These are phyloP conservation scores for Pythium sp. DNA, from an alignment of 352 stramenopile genomes.

Conservation along the genomic window DNA sequence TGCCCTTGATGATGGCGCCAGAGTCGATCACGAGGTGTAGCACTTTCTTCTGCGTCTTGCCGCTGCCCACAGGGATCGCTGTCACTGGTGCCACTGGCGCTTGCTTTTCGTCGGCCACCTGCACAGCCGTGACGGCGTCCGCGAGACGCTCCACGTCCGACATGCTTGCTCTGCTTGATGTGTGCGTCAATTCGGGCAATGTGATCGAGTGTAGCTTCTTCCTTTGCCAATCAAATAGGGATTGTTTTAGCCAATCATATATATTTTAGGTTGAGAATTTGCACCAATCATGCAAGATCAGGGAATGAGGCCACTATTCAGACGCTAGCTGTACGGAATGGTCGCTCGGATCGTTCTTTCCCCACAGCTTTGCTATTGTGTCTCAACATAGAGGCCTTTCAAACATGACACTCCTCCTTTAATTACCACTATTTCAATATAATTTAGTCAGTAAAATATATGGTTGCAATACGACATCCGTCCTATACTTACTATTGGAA, in stretches of 20 bases:
- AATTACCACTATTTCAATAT: too few species aligned
- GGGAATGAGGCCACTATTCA: background rate
- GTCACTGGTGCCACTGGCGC: background rate
- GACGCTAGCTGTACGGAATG: constrained; percentile 11
- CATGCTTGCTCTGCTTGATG: constrained; percentile 3
- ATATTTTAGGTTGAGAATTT: background rate
- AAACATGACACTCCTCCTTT: constrained; percentile 4
- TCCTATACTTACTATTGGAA: constrained; percentile 3
- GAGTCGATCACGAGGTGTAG: constrained; percentile 82
- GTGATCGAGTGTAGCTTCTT: background rate
- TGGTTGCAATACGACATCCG: constrained; percentile 12
- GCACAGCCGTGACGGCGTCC: constrained; percentile 8
- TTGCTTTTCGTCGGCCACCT: background rate
- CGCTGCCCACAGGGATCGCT: background rate
- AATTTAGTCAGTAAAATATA: too few species aligned
- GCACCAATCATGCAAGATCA: background rate
- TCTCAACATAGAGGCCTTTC: background rate
- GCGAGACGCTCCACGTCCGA: constrained; percentile 14
- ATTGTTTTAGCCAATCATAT: constrained; percentile 31
- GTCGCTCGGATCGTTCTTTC: constrained; percentile 6
- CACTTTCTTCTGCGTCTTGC: constrained; percentile 57
- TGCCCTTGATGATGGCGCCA: constrained; percentile 86
- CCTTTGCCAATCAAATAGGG: constrained; percentile 44
- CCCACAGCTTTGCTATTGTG: background rate
- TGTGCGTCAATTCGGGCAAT: constrained; percentile 1